phyloP scores from a whole-genome alignment of 371 early-diverging fungal genomes.

The Actinomucor elegans region DNA sequence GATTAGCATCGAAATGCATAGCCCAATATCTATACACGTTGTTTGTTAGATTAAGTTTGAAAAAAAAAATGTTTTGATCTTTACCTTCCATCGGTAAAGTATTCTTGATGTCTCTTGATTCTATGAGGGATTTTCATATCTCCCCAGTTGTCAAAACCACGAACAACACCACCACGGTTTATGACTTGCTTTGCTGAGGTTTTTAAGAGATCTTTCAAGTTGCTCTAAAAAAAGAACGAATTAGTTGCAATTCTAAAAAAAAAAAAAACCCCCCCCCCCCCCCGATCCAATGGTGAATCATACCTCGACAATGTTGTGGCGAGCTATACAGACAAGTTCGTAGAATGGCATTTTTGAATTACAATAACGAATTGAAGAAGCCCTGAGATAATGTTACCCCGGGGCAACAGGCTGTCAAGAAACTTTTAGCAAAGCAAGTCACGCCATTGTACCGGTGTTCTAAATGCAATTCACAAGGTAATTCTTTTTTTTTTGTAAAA shows the following conservation, averaged over 20 bases:
- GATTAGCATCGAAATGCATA: slow-evolving; percentile 82
- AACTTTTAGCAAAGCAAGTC: no score
- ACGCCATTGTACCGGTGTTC: no score
- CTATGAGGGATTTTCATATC: slow-evolving; percentile 61
- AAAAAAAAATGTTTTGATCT: not conserved
- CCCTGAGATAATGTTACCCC: no score
- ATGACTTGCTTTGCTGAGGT: slow-evolving; percentile 68
- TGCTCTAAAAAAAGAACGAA: slow-evolving; percentile 47
- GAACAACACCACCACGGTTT: slow-evolving; percentile 77
- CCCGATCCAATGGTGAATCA: no score
- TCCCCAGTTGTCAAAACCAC: slow-evolving; percentile 72
- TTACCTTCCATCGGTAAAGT: slow-evolving; percentile 64
- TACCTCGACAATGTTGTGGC: slow-evolving; percentile 59
- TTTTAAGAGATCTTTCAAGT: slow-evolving; percentile 67
- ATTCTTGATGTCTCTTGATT: slow-evolving; percentile 69
- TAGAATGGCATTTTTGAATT: slow-evolving; percentile 64
- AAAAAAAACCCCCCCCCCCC: no score
- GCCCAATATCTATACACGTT: slow-evolving; percentile 59
- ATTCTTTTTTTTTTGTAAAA: no score
- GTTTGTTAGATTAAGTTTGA: no score
- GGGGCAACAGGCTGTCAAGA: no score
- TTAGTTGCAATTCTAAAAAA: no score
- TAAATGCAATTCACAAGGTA: no score
- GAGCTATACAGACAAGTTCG: slow-evolving; percentile 70
- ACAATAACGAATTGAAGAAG: no score